Conservation (phyloP, 805 yeast genomes). For the Yamadazyma endophytica region DNA sequence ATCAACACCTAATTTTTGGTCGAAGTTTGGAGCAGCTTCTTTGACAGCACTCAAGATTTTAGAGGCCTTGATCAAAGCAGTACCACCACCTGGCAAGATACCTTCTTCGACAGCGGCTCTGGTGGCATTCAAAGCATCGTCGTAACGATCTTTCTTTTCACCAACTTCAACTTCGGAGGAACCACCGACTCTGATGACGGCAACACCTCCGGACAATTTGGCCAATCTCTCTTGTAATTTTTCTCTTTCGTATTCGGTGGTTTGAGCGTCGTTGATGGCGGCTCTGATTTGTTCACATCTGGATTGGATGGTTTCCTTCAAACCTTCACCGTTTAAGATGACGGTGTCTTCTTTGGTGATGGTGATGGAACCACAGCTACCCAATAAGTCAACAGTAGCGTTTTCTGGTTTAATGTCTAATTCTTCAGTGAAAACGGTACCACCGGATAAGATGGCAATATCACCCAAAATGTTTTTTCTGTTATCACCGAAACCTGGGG, state of each 20-base stretch:
- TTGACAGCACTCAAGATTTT: conserved; percentile 64
- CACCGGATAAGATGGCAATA: conserved; percentile 91
- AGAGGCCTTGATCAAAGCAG: conserved; percentile 93
- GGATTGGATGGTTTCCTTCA: conserved; percentile 70
- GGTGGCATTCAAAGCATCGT: conserved; percentile 97
- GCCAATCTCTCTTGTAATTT: conserved; percentile 97
- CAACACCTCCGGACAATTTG: conserved; percentile 96
- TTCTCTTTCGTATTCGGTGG: conserved; percentile 91
- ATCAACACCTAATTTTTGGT: conserved; percentile 93
- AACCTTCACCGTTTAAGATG: conserved; percentile 87
- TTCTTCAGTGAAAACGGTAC: conserved; percentile 89
- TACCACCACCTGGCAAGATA: conserved; percentile 99
- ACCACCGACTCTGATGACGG: conserved; percentile 97
- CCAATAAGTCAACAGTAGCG: conserved; percentile 85
- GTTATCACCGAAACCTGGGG: conserved; percentile 99
- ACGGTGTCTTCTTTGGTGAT: conserved; percentile 96
- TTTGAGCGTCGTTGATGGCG: conserved; percentile 66
- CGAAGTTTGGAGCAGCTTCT: conserved; percentile 73
- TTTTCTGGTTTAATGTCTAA: conserved; percentile 93
- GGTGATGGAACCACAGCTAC: conserved; percentile 87
- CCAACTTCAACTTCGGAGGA: conserved; percentile 96
- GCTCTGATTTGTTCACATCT: conserved; percentile 94
- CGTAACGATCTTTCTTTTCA: conserved; percentile 98
- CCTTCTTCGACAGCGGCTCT: conserved; percentile 99
- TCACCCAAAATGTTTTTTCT: conserved; percentile 95